A percentile compares a stretch with the other conserved stretches of the same genome.
Conservation (phyloP, 2,329 filamentous ascomycete species). For the Ciborinia camelliae region DNA sequence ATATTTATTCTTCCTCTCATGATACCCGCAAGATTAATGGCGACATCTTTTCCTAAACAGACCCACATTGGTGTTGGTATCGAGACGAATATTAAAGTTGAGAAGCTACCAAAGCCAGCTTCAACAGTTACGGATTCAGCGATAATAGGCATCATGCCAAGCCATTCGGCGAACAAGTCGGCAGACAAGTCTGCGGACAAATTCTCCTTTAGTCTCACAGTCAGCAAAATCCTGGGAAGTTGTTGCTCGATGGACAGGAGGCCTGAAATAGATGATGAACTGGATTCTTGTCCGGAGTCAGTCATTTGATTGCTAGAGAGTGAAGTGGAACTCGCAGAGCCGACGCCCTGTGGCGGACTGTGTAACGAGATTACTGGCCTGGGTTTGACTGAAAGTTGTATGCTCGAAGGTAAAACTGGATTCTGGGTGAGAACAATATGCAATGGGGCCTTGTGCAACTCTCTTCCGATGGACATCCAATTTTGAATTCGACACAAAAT, state of each 20-base stretch:
- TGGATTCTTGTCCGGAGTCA: background rate
- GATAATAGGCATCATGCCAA: background rate
- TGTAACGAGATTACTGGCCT: background rate
- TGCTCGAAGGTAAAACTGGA: background rate
- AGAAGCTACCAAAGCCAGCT: background rate
- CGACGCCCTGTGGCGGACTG: background rate
- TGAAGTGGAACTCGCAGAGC: background rate
- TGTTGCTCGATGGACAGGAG: background rate
- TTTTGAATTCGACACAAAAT: background rate
- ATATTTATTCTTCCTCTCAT: background rate
- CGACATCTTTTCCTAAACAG: background rate
- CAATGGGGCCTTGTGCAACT: background rate
- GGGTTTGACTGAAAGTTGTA: background rate
- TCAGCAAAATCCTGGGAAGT: background rate
- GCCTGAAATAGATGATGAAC: background rate
- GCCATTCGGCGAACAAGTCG: background rate
- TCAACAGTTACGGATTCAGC: background rate
- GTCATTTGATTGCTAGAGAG: background rate
- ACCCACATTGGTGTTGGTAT: background rate
- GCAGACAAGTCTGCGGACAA: background rate
- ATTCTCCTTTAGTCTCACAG: background rate
- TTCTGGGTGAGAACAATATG: background rate
- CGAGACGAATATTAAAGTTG: background rate
- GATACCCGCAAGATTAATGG: background rate
- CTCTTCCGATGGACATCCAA: background rate